A percentile compares a stretch with the other conserved stretches of the same genome.
phyloP scores from a whole-genome alignment of 768 basidiomycete species.

The Lentinula raphanica region DNA sequence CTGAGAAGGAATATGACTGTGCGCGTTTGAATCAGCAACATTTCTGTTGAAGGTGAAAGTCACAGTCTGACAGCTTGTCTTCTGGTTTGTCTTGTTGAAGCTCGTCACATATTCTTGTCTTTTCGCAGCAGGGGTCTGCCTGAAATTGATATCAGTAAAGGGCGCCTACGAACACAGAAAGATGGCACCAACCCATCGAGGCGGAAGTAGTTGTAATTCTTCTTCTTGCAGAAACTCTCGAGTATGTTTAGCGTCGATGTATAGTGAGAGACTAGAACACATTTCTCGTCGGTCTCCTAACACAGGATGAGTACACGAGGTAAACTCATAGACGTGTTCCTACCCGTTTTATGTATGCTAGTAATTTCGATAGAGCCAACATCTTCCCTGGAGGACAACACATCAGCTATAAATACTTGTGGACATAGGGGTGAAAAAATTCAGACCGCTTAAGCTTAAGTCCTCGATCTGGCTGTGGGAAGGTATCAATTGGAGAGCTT shows the following conservation, averaged over 20 bases:
- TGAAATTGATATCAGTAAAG: constrained; percentile 23
- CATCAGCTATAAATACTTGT: constrained; percentile 1
- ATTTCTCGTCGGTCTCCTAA: constrained; percentile 85
- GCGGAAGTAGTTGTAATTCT: constrained; percentile 72
- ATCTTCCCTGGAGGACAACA: constrained; percentile 60
- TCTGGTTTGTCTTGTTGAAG: constrained; percentile 79
- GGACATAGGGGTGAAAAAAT: not conserved
- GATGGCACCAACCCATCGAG: constrained; percentile 68
- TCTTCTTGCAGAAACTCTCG: constrained; percentile 77
- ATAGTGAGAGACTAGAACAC: constrained; percentile 94
- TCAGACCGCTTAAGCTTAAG: constrained; percentile 72
- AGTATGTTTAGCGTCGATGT: constrained; percentile 91
- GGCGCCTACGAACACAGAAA: not conserved
- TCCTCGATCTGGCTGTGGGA: constrained; percentile 59
- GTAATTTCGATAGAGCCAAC: constrained; percentile 56
- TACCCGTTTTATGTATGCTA: constrained; percentile 58
- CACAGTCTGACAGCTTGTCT: constrained; percentile 39
- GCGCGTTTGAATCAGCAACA: not conserved
- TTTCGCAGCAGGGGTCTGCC: constrained; percentile 71
- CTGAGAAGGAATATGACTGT: constrained; percentile 87
- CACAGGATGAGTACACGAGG: no score
- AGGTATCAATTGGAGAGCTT: constrained; percentile 61
- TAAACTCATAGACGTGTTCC: no score
- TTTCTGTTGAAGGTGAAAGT: not conserved
- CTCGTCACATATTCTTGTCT: constrained; percentile 82